Percentiles rank a stretch among this genome's conserved stretches.
Conservation (phyloP, 495 filamentous ascomycete genomes). For the Podospora pseudocomata region DNA sequence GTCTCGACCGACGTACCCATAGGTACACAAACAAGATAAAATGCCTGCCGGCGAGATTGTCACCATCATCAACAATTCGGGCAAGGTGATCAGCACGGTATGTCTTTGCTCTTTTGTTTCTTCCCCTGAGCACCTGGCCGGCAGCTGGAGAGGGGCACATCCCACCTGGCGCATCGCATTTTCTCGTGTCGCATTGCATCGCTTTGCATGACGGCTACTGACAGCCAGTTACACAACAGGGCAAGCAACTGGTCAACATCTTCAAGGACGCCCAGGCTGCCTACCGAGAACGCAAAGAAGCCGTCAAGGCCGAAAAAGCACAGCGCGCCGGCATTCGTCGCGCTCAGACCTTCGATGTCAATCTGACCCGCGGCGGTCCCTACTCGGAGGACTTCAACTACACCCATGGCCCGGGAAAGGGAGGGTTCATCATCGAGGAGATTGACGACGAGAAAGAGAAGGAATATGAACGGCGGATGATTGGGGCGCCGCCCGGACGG, state of each 20-base stretch:
- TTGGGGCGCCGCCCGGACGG: constrained; percentile 22
- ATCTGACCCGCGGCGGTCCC: constrained; percentile 21
- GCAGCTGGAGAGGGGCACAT: background rate
- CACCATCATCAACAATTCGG: constrained; percentile 87
- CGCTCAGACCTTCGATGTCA: constrained; percentile 42
- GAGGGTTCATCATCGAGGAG: background rate
- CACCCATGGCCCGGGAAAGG: constrained; percentile 19
- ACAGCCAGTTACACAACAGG: constrained; percentile 48
- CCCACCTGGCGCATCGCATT: constrained; percentile 6
- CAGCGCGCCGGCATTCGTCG: constrained; percentile 43
- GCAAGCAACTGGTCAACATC: constrained; percentile 80
- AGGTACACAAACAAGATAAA: constrained; percentile 36
- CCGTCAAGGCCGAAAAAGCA: constrained; percentile 61
- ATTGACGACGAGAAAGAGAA: constrained; percentile 19
- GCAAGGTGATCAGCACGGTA: constrained; percentile 89
- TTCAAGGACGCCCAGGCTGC: constrained; percentile 85
- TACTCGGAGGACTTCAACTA: constrained; percentile 26
- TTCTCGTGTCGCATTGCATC: constrained; percentile 12
- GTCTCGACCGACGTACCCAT: background rate
- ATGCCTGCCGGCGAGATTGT: constrained; percentile 65
- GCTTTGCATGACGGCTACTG: constrained; percentile 13
- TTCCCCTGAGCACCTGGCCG: background rate
- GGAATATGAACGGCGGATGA: constrained; percentile 20
- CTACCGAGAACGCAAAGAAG: constrained; percentile 78
- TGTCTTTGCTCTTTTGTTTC: constrained; percentile 29